Base-by-base conservation (phyloP, 1,284 basidiomycete species). In the Fomitopsis palustris region DNA sequence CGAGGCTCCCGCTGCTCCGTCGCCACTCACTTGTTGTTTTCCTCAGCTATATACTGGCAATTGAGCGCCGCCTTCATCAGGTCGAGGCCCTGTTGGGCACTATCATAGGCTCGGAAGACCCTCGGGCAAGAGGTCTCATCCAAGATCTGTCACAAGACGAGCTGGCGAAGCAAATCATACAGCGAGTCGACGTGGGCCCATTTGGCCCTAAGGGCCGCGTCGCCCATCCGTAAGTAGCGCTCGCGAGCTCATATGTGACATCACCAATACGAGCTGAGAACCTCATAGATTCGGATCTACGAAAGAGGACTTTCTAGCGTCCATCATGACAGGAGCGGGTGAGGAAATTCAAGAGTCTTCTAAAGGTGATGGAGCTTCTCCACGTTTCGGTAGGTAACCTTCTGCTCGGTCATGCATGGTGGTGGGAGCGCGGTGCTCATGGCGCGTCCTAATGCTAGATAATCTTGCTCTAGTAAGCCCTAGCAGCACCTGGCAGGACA, bases 71-170 rank as follows among this genome's bases (percentile, higher is more conserved):
- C 12, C 61, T 72, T 27, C 69, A 72, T 54, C 69, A 72, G 53
- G 71, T 71, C 4, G 71, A 72, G 54, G 71, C 70, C 1, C 62
- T 72, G 16, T 60, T 72, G 42, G 71, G 71, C 2, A 70, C 69
- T 2, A 67, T 72, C 39, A 69, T 72, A 55, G 64, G 67, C 23
- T 68, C 70, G 16, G 64, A 69, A 43, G 71, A 72, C 54, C 65
- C 66, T 19, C 63, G 71, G 17, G 71, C 71, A 16, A 64, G 64
- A 17, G 58, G 65, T 27, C 63, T 72, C 29, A 47, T 72, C 6
- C 60, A 67, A 9, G 71, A 71, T 56, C 67, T 71, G 31, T 66
- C 70, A 10, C 63, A 64, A 33, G 71, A 72, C 57, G 60, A 63
- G 29, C 62, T 72, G 3, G 71, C 71, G 14, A 62, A 55, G 17